Conservation (phyloP, 2,329 filamentous ascomycete species). For the Juglanconis oblonga region DNA sequence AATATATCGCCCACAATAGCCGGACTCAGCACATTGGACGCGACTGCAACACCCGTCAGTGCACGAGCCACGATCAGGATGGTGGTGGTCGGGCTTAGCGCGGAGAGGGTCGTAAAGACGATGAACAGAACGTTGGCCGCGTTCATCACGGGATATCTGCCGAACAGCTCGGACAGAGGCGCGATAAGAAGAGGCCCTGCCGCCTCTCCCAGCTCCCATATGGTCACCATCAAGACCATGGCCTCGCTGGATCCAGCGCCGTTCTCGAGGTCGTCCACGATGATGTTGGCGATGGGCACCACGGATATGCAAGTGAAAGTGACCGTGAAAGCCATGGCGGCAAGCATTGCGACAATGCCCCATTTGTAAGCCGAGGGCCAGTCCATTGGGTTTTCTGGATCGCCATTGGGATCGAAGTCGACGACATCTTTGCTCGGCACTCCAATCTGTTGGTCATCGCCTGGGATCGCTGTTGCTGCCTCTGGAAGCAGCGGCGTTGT, state of each 20-base stretch:
- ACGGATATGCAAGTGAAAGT: constrained; percentile 57
- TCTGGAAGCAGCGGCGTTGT: constrained; percentile 31
- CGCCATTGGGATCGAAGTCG: constrained; percentile 43
- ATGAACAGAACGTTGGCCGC: constrained; percentile 50
- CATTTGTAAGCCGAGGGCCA: constrained; percentile 53
- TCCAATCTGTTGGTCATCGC: constrained; percentile 20
- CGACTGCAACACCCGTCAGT: constrained; percentile 60
- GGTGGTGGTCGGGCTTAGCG: constrained; percentile 41
- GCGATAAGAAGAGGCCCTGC: constrained; percentile 60
- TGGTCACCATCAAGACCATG: constrained; percentile 63
- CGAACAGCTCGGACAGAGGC: constrained; percentile 60
- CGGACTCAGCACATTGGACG: constrained; percentile 61
- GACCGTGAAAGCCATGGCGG: constrained; percentile 54
- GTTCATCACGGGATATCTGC: constrained; percentile 54
- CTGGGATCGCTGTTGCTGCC: constrained; percentile 21
- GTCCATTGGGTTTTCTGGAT: constrained; percentile 50
- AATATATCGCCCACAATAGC: constrained; percentile 65
- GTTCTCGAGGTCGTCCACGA: constrained; percentile 44
- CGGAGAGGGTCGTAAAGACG: constrained; percentile 43
- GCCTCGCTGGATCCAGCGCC: constrained; percentile 41
- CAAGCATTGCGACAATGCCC: constrained; percentile 49
- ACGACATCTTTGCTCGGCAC: constrained; percentile 29
- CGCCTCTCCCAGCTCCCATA: constrained; percentile 67
- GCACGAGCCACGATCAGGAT: constrained; percentile 53
- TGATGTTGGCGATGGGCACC: constrained; percentile 50